phyloP scores from a whole-genome alignment of 805 yeast species.

The Wickerhamiella kurtzmanii region DNA sequence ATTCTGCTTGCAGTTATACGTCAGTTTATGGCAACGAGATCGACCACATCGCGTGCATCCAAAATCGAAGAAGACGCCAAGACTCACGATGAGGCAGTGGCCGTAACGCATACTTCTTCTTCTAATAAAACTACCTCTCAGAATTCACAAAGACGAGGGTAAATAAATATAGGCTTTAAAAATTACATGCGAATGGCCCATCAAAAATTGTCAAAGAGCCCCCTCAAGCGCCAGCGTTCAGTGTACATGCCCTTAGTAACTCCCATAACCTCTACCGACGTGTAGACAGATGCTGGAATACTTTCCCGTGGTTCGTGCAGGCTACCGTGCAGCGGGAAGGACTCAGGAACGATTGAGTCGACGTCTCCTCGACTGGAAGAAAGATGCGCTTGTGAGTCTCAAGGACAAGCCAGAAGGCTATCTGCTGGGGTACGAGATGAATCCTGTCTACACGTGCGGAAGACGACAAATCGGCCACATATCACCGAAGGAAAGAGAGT shows the following conservation, averaged over 20 bases:
- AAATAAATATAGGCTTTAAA: no score
- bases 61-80: not conserved
- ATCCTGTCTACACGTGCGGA: slow-evolving; percentile 85
- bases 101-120: no score
- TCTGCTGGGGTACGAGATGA: slow-evolving; percentile 73
- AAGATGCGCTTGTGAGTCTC: no score
- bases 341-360: slow-evolving; percentile 14
- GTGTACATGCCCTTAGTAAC: no score
- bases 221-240: no score
- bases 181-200: no score
- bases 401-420: slow-evolving; percentile 38
- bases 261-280: not conserved
- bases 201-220: no score
- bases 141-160: no score
- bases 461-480: slow-evolving; percentile 54
- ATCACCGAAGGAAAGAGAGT: slow-evolving; percentile 21
- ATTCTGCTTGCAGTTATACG: slow-evolving; percentile 15
- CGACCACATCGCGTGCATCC: no score
- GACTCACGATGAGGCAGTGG: not conserved
- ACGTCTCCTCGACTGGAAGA: slow-evolving; percentile 16
- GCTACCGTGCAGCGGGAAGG: slow-evolving; percentile 15
- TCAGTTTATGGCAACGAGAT: not conserved
- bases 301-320: slow-evolving; percentile 12
- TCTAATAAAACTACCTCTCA: not conserved
- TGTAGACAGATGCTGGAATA: slow-evolving; percentile 10